phyloP scores from a whole-genome alignment of 2,329 filamentous ascomycete genomes.

The Ophiocordyceps camponoti-saundersi region DNA sequence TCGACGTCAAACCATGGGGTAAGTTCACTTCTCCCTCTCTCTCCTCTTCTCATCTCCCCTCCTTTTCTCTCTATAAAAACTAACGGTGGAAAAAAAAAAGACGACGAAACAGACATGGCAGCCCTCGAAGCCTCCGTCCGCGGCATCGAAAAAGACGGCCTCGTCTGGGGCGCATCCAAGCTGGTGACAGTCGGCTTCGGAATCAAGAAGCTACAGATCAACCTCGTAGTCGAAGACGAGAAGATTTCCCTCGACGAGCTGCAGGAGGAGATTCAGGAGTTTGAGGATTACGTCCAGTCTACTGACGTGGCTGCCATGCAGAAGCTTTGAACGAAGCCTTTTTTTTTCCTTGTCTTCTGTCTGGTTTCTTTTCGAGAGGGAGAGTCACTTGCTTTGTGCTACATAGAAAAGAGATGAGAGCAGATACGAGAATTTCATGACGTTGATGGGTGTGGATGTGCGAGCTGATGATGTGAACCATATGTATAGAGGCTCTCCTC shows the following conservation, averaged over 20 bases:
- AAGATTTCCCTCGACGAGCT: slow-evolving; percentile 82
- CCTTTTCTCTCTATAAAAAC: neutral
- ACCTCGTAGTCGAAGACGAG: slow-evolving; percentile 91
- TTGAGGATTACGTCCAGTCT: slow-evolving; percentile 95
- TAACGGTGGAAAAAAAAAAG: slow-evolving; percentile 18
- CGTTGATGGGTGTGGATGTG: too few species aligned
- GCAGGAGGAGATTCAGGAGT: slow-evolving; percentile 62
- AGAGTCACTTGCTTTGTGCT: too few species aligned
- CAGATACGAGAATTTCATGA: too few species aligned
- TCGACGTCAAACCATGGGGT: slow-evolving; percentile 99
- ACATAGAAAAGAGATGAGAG: too few species aligned
- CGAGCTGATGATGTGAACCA: too few species aligned
- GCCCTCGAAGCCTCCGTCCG: slow-evolving; percentile 68
- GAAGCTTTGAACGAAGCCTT: slow-evolving; percentile 51
- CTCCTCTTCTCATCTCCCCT: too few species aligned
- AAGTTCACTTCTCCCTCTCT: slow-evolving; percentile 21
- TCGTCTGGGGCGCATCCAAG: slow-evolving; percentile 89
- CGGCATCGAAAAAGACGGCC: slow-evolving; percentile 76
- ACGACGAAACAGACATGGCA: slow-evolving; percentile 88
- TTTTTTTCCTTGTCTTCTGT: neutral
- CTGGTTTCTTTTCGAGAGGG: neutral
- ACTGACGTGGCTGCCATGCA: slow-evolving; percentile 82
- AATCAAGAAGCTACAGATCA: slow-evolving; percentile 99
- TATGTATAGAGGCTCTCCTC: too few species aligned
- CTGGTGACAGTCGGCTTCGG: slow-evolving; percentile 84